Percentiles rank a stretch among this genome's conserved stretches.
These are phyloP conservation scores for Trichoderma gamsii DNA, from an alignment of 495 filamentous ascomycete genomes.

Conservation along the genomic window DNA sequence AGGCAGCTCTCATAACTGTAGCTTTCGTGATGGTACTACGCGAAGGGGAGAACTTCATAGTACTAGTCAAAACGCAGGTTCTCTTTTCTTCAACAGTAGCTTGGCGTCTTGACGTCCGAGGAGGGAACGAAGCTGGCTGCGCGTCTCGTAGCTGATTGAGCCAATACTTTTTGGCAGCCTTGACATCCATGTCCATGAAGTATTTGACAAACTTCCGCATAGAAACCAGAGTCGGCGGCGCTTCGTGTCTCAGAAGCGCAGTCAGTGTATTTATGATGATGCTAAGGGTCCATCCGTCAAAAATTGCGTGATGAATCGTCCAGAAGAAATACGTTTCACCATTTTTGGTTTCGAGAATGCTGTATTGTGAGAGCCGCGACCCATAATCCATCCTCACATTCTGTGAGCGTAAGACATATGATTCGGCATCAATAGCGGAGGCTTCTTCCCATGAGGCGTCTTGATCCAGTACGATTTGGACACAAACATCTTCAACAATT, in stretches of 20 bases:
- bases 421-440: not conserved
- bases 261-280: no score
- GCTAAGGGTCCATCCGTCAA: no score
- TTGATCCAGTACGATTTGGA: no score
- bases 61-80: constrained; percentile 15
- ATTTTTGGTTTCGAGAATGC: not conserved
- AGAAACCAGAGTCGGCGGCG: not conserved
- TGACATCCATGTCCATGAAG: not conserved
- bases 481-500: no score
- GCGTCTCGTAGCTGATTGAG: not conserved
- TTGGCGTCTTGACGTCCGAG: not conserved
- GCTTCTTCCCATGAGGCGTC: not conserved
- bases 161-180: not conserved
- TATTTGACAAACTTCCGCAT: not conserved
- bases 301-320: no score
- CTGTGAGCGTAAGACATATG: not conserved
- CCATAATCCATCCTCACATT: not conserved
- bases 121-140: not conserved
- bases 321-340: not conserved
- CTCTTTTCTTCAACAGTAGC: not conserved
- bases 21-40: constrained; percentile 27
- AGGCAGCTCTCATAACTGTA: constrained; percentile 40
- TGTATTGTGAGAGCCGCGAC: not conserved
- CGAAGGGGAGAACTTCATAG: not conserved
- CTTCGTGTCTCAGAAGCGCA: not conserved